A percentile compares a stretch with the other conserved stretches of the same genome.
phyloP scores from a whole-genome alignment of 371 early-diverging fungal species.

The Chytridium lagenaria region DNA sequence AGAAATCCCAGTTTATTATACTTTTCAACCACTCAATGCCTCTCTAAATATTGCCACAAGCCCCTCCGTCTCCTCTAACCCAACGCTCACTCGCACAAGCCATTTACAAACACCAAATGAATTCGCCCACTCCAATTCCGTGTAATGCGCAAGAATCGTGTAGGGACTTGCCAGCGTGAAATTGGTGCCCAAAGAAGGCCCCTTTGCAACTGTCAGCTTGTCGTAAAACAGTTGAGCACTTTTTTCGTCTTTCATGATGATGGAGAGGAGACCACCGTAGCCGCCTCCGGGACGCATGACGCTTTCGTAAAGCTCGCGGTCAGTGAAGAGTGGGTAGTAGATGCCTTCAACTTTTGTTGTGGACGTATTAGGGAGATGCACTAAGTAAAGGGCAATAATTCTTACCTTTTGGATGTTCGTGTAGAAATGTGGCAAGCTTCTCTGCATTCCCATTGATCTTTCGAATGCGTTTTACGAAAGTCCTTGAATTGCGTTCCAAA shows the following conservation, averaged over 20 bases:
- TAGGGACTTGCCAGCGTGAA: constrained; percentile 95
- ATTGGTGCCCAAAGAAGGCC: constrained; percentile 95
- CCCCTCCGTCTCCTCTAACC: constrained; percentile 76
- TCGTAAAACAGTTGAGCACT: constrained; percentile 83
- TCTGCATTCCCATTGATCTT: constrained; percentile 83
- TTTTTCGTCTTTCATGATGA: constrained; percentile 68
- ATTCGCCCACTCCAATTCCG: constrained; percentile 89
- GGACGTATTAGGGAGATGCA: not conserved
- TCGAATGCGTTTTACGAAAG: constrained; percentile 73
- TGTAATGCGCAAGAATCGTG: constrained; percentile 92
- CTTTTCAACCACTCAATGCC: no score
- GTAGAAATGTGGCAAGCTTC: constrained; percentile 73
- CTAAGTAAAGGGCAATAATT: not conserved
- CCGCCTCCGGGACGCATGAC: constrained; percentile 66
- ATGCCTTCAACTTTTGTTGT: constrained; percentile 66
- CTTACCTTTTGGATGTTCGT: constrained; percentile 59
- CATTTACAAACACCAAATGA: constrained; percentile 77
- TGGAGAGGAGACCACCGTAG: constrained; percentile 90
- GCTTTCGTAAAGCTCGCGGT: constrained; percentile 69
- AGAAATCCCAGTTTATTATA: no score
- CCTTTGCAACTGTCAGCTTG: constrained; percentile 75
- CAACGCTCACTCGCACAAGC: constrained; percentile 89
- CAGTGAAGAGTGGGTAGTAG: constrained; percentile 85
- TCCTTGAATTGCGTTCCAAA: constrained; percentile 93
- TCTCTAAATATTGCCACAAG: constrained; percentile 69